phyloP scores from a whole-genome alignment of 768 basidiomycete species.

The Leccinellum luteum region DNA sequence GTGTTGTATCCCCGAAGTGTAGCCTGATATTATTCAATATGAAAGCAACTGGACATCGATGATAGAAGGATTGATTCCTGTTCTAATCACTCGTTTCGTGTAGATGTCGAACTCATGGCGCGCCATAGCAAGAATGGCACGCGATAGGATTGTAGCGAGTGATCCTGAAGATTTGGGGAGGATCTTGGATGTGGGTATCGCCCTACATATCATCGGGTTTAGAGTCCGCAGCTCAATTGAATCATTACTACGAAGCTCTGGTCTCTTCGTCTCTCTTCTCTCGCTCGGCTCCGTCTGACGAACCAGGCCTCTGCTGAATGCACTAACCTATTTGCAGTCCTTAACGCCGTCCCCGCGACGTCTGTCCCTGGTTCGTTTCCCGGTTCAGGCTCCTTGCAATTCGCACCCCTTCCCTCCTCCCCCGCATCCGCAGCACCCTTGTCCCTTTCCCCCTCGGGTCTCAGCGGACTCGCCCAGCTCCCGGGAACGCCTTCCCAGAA shows the following conservation, averaged over 20 bases:
- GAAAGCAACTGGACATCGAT: neutral
- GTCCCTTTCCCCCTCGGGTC: slow-evolving; percentile 24
- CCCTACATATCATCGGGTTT: neutral
- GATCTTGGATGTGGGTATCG: slow-evolving; percentile 60
- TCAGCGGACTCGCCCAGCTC: slow-evolving; percentile 18
- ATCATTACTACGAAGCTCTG: slow-evolving; percentile 55
- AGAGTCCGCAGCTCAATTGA: neutral
- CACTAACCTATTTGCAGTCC: slow-evolving; percentile 71
- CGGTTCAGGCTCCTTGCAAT: slow-evolving; percentile 10
- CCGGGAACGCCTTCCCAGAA: slow-evolving; percentile 25
- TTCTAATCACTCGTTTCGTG: slow-evolving; percentile 14
- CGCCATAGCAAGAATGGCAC: slow-evolving; percentile 78
- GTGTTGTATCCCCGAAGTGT: slow-evolving; percentile 22
- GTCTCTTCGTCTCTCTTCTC: slow-evolving; percentile 77
- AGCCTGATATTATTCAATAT: slow-evolving; percentile 22
- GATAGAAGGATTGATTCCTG: neutral
- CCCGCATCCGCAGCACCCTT: slow-evolving; percentile 6
- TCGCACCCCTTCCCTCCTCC: slow-evolving; percentile 35
- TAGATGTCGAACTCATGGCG: slow-evolving; percentile 92
- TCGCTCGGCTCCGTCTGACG: slow-evolving; percentile 79
- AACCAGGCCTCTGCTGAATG: slow-evolving; percentile 87
- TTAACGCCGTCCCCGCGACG: slow-evolving; percentile 54
- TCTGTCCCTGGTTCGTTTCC: slow-evolving; percentile 59
- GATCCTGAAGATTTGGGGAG: slow-evolving; percentile 64
- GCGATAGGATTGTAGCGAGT: slow-evolving; percentile 69